Percentiles rank a stretch among this genome's conserved stretches.
These are phyloP conservation scores for Candida endomychidarum DNA, from an alignment of 805 yeast species.

Conservation along the genomic window DNA sequence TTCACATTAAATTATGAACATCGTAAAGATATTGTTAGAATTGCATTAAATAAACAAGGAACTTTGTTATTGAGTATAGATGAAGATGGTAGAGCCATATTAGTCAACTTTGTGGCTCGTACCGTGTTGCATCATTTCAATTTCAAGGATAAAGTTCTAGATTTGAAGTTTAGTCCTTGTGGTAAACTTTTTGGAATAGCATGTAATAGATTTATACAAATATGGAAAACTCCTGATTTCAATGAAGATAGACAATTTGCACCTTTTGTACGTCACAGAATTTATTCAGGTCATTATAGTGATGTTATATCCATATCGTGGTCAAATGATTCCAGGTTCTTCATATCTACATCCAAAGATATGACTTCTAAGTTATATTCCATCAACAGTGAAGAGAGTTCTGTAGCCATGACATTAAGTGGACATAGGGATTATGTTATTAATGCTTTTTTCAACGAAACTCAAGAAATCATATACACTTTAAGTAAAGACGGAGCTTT, in stretches of 20 bases:
- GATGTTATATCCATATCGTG: slow-evolving; percentile 78
- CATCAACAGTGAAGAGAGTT: slow-evolving; percentile 59
- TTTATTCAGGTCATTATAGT: slow-evolving; percentile 89
- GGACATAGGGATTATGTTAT: slow-evolving; percentile 92
- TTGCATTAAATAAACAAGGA: slow-evolving; percentile 82
- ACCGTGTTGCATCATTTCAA: slow-evolving; percentile 92
- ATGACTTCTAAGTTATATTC: slow-evolving; percentile 86
- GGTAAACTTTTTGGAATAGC: slow-evolving; percentile 88
- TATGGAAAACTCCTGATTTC: slow-evolving; percentile 87
- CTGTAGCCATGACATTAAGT: slow-evolving; percentile 80
- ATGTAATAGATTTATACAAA: slow-evolving; percentile 75
- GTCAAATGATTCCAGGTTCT: slow-evolving; percentile 88
- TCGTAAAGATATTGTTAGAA: slow-evolving; percentile 72
- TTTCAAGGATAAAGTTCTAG: slow-evolving; percentile 75
- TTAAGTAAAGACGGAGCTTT: slow-evolving; percentile 94
- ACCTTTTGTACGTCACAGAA: slow-evolving; percentile 87
- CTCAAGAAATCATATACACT: slow-evolving; percentile 88
- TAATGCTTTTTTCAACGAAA: slow-evolving; percentile 81
- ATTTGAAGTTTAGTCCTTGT: slow-evolving; percentile 82
- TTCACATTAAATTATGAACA: slow-evolving; percentile 93
- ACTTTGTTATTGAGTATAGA: slow-evolving; percentile 82
- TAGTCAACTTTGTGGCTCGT: slow-evolving; percentile 80
- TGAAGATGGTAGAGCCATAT: slow-evolving; percentile 87
- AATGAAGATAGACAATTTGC: slow-evolving; percentile 90
- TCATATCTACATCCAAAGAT: slow-evolving; percentile 85